Evolutionary conservation across 345 rosid species (phyloP).

Genomic region (Heritiera littoralis): DNA sequence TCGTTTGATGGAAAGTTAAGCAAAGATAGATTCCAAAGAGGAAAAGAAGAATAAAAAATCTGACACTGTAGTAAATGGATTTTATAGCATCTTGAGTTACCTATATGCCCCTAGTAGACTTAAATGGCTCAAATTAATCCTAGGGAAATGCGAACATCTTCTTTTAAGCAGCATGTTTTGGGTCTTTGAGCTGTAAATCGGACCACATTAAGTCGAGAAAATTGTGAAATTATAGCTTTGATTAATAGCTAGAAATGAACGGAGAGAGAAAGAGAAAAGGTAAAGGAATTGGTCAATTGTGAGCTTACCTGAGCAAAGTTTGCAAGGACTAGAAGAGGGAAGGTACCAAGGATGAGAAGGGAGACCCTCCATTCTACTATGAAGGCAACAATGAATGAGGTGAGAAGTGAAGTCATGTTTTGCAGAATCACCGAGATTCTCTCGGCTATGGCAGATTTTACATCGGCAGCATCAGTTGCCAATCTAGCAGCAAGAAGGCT

Average conservation of each 20-base stretch:
- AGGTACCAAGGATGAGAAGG: conserved; percentile 89
- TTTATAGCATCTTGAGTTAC: neutral
- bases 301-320: conserved; percentile 94
- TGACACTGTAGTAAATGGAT: conserved; percentile 15
- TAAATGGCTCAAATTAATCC: neutral
- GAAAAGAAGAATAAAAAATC: conserved; percentile 16
- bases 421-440: conserved; percentile 95
- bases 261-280: neutral
- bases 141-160: neutral
- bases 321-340: conserved; percentile 96
- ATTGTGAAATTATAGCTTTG: neutral
- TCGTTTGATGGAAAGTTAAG: conserved; percentile 42
- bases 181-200: neutral
- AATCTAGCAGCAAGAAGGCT: conserved; percentile 87
- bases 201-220: neutral
- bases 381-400: conserved; percentile 96
- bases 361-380: conserved; percentile 99
- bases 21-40: conserved; percentile 51
- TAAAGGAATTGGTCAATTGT: neutral
- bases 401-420: conserved; percentile 98
- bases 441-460: conserved; percentile 95
- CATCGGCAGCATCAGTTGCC: conserved; percentile 94
- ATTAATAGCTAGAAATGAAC: neutral
- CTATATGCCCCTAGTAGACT: neutral
- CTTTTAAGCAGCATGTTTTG: neutral